A percentile compares a stretch with the other conserved stretches of the same genome.
phyloP scores from a whole-genome alignment of 2,329 filamentous ascomycete genomes.

The Talaromyces piceae region DNA sequence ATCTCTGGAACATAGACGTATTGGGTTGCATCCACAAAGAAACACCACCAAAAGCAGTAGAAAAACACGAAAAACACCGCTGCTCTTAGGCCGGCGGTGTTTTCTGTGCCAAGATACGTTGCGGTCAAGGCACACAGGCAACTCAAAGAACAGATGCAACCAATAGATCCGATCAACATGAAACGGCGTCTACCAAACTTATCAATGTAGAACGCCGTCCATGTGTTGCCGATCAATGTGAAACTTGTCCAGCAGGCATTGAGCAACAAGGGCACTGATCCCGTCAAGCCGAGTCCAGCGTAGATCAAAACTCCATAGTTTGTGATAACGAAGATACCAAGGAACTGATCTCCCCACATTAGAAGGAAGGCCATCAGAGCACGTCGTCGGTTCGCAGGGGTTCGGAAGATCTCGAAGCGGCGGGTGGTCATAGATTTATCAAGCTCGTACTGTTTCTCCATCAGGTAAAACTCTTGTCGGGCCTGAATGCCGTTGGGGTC shows the following conservation, averaged over 20 bases:
- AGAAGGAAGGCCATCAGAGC: constrained; percentile 34
- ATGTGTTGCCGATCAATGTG: constrained; percentile 34
- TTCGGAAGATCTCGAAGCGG: constrained; percentile 37
- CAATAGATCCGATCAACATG: constrained; percentile 30
- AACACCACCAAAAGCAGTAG: constrained; percentile 34
- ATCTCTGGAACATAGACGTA: constrained; percentile 37
- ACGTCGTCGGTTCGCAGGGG: constrained; percentile 32
- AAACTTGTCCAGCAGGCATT: constrained; percentile 33
- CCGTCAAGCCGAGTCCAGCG: constrained; percentile 30
- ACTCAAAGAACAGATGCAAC: constrained; percentile 25
- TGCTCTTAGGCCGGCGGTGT: constrained; percentile 27
- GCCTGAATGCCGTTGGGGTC: constrained; percentile 33
- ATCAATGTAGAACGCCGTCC: constrained; percentile 35
- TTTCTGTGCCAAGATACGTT: constrained; percentile 26
- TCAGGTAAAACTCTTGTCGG: constrained; percentile 37
- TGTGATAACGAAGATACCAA: constrained; percentile 26
- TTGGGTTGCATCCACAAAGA: constrained; percentile 38
- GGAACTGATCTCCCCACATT: constrained; percentile 35
- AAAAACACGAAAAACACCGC: constrained; percentile 37
- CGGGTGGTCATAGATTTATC: constrained; percentile 28
- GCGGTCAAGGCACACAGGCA: constrained; percentile 31
- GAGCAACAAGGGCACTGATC: constrained; percentile 31
- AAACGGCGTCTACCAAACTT: constrained; percentile 30
- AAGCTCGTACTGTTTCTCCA: constrained; percentile 38
- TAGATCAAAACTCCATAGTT: constrained; percentile 39